These are phyloP conservation scores for Pseudocercospora cruenta DNA, from an alignment of 2,329 filamentous ascomycete genomes.

Conservation along the genomic window DNA sequence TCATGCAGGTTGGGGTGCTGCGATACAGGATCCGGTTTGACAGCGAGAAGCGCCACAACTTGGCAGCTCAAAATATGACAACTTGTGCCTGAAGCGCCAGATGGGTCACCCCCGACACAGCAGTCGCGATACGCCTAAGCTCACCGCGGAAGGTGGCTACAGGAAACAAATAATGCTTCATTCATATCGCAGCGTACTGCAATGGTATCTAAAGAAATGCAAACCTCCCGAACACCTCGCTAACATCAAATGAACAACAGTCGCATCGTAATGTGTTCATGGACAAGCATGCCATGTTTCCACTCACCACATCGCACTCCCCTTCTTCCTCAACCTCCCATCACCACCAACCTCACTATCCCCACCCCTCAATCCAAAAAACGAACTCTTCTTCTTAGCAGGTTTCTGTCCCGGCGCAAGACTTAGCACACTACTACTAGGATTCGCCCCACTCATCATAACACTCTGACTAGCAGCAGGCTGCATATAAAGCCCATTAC, in stretches of 20 bases:
- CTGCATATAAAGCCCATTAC: slow-evolving; percentile 37
- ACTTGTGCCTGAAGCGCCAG: too few species aligned
- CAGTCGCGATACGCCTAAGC: too few species aligned
- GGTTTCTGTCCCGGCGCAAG: slow-evolving; percentile 16
- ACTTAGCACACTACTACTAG: slow-evolving; percentile 22
- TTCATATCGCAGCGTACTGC: not conserved
- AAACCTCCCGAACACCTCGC: slow-evolving; percentile 9
- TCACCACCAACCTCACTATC: slow-evolving; percentile 29
- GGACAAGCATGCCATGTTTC: not conserved
- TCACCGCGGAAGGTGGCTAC: not conserved
- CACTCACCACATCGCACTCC: slow-evolving; percentile 48
- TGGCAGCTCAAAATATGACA: not conserved
- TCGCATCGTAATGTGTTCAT: not conserved
- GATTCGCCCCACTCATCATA: slow-evolving; percentile 41
- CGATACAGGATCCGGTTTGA: too few species aligned
- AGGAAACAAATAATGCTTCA: not conserved
- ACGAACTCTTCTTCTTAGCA: slow-evolving; percentile 42
- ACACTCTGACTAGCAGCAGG: slow-evolving; percentile 34
- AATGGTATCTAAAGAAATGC: not conserved
- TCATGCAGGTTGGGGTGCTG: too few species aligned
- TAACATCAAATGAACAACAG: not conserved
- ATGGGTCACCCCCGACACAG: too few species aligned
- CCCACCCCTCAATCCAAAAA: slow-evolving; percentile 42
- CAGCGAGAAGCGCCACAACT: not conserved
- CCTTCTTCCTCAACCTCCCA: slow-evolving; percentile 47